Percentiles rank a stretch among this genome's conserved stretches.
Evolutionary conservation across 192 early-diverging fungal genomes (phyloP).

Genomic region (Coemansia sp.): DNA sequence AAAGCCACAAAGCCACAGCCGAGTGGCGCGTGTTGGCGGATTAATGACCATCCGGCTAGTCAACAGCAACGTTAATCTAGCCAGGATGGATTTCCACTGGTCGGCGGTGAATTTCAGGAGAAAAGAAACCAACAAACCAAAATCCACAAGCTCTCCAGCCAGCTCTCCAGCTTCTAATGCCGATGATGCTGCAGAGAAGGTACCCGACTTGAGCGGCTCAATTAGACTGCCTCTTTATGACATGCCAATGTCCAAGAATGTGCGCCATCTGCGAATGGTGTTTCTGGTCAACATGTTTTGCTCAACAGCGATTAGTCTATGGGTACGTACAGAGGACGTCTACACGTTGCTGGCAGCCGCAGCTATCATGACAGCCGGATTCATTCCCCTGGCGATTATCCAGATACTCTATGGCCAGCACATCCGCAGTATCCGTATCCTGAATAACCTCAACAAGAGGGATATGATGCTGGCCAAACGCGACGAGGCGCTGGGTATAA

Average conservation of each 20-base stretch:
- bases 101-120: too few relatives aligned
- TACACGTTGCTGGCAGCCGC: constrained; percentile 29
- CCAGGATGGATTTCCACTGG: too few relatives aligned
- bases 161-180: too few relatives aligned
- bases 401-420: constrained; percentile 36
- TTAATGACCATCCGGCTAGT: not conserved
- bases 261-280: constrained; percentile 27
- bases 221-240: constrained; percentile 45
- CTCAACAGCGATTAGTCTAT: constrained; percentile 21
- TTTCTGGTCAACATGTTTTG: constrained; percentile 34
- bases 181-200: too few relatives aligned
- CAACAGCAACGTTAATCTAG: too few relatives aligned
- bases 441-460: constrained; percentile 22
- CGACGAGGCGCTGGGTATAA: constrained; percentile 8
- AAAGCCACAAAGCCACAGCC: too few relatives aligned
- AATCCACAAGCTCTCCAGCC: too few relatives aligned
- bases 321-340: constrained; percentile 27
- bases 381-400: constrained; percentile 25
- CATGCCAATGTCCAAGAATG: constrained; percentile 30
- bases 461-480: constrained; percentile 3
- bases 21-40: too few relatives aligned
- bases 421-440: constrained; percentile 32
- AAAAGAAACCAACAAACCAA: too few relatives aligned
- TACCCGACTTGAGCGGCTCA: constrained; percentile 1
- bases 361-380: constrained; percentile 21